Conservation (phyloP, 1,284 basidiomycete genomes). For the Heterobasidion occidentale region DNA sequence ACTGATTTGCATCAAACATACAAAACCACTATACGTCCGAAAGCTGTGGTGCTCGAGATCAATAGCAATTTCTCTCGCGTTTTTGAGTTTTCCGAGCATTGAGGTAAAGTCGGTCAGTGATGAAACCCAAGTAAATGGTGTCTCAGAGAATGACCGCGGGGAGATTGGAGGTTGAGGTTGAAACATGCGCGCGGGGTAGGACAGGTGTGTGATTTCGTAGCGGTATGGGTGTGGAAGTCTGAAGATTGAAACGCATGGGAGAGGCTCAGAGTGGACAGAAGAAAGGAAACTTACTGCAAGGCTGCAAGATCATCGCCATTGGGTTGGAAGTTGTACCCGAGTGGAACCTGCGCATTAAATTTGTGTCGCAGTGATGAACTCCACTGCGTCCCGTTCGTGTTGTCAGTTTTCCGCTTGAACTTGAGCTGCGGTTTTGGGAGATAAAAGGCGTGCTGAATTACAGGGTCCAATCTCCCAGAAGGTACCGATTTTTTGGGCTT, state of each 20-base stretch:
- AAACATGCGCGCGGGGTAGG: constrained; percentile 69
- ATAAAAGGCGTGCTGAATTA: constrained; percentile 61
- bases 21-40: constrained; percentile 79
- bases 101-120: constrained; percentile 45
- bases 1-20: constrained; percentile 92
- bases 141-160: constrained; percentile 56
- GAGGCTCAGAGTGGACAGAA: not conserved
- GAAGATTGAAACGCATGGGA: not conserved
- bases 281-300: constrained; percentile 21
- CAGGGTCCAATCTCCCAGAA: constrained; percentile 42
- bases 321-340: constrained; percentile 51
- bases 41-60: constrained; percentile 93
- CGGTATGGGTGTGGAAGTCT: constrained; percentile 64
- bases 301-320: constrained; percentile 25
- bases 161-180: constrained; percentile 35
- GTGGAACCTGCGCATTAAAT: constrained; percentile 72
- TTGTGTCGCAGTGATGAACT: constrained; percentile 60
- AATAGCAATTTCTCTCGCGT: constrained; percentile 79
- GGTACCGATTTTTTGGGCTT: constrained; percentile 24
- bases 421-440: constrained; percentile 74
- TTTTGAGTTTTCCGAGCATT: constrained; percentile 63
- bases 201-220: constrained; percentile 70
- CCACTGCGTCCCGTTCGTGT: constrained; percentile 48
- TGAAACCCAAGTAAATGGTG: constrained; percentile 71
- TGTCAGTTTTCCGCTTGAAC: constrained; percentile 58